Evolutionary conservation across 2,329 filamentous ascomycete genomes (phyloP).

Genomic region (Tolypocladium capitatum): DNA sequence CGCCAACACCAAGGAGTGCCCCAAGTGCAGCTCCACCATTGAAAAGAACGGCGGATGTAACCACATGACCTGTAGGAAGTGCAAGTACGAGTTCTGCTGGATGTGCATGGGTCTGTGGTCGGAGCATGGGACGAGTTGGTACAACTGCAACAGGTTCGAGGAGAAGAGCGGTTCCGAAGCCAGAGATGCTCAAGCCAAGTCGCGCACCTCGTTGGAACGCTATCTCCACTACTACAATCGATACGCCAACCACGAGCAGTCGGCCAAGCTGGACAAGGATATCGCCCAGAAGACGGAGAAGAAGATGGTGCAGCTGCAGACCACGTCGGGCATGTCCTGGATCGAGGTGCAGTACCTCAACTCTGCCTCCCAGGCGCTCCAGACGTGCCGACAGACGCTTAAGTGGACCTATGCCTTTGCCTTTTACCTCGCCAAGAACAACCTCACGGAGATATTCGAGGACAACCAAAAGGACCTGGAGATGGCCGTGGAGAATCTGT

Average conservation of each 20-base stretch:
- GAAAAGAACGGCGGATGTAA: constrained; percentile 98
- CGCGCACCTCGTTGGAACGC: constrained; percentile 80
- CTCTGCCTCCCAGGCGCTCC: constrained; percentile 80
- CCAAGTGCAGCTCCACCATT: constrained; percentile 90
- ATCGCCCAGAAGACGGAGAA: constrained; percentile 93
- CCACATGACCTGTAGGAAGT: constrained; percentile 95
- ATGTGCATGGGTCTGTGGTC: constrained; percentile 99
- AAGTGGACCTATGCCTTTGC: constrained; percentile 99
- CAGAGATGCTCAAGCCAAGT: constrained; percentile 81
- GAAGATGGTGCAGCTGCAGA: constrained; percentile 96
- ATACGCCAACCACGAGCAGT: constrained; percentile 97
- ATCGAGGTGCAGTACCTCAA: constrained; percentile 98
- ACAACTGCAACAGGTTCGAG: constrained; percentile 96
- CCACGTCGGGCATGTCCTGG: constrained; percentile 91
- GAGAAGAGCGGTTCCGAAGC: constrained; percentile 90
- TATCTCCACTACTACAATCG: constrained; percentile 99
- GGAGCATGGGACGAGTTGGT: constrained; percentile 97
- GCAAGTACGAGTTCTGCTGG: constrained; percentile 96
- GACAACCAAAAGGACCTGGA: constrained; percentile 98
- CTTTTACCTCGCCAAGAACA: constrained; percentile 92
- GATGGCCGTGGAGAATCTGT: constrained; percentile 89
- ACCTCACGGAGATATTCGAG: constrained; percentile 92
- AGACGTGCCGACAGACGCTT: constrained; percentile 93
- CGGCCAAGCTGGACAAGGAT: constrained; percentile 90
- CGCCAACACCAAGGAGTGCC: constrained; percentile 96